Conservation (phyloP, 352 stramenopile species). For the Globisporangium cylindrosporum region DNA sequence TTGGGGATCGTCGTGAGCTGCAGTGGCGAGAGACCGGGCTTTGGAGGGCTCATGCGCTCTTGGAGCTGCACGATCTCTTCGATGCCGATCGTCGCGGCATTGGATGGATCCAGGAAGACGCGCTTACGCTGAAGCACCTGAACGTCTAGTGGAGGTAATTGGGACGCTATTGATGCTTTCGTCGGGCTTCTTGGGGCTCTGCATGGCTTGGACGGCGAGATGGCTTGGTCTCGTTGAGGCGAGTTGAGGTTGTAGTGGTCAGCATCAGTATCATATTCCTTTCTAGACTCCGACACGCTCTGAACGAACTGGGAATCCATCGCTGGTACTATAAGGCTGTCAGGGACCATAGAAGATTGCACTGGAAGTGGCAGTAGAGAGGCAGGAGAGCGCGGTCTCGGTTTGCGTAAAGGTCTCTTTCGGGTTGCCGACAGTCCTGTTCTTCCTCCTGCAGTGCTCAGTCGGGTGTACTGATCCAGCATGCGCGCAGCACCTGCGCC, state of each 20-base stretch:
- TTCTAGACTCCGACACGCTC: neutral
- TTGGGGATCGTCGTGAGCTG: slow-evolving; percentile 45
- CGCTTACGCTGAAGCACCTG: slow-evolving; percentile 41
- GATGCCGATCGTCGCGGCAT: slow-evolving; percentile 23
- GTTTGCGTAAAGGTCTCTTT: neutral
- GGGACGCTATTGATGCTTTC: too few relatives aligned
- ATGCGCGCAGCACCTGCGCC: neutral
- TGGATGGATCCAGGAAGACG: slow-evolving; percentile 30
- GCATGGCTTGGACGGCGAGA: neutral
- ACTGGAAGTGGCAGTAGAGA: neutral
- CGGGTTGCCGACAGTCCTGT: neutral
- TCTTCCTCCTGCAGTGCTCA: neutral
- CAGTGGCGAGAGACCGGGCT: slow-evolving; percentile 27
- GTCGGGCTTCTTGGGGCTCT: neutral
- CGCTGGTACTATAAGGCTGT: neutral
- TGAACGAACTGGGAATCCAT: neutral
- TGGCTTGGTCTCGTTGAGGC: neutral
- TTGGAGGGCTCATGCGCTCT: slow-evolving; percentile 24
- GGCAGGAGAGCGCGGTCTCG: neutral
- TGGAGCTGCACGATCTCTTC: slow-evolving; percentile 59
- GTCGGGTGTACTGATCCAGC: slow-evolving; percentile 1
- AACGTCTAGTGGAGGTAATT: slow-evolving; percentile 33
- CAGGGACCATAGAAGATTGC: neutral
- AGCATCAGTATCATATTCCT: neutral
- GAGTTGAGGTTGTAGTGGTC: neutral